Percentiles rank a stretch among this genome's conserved stretches.
phyloP scores from a whole-genome alignment of 1,284 basidiomycete genomes.

The Phellopilus nigrolimitatus region DNA sequence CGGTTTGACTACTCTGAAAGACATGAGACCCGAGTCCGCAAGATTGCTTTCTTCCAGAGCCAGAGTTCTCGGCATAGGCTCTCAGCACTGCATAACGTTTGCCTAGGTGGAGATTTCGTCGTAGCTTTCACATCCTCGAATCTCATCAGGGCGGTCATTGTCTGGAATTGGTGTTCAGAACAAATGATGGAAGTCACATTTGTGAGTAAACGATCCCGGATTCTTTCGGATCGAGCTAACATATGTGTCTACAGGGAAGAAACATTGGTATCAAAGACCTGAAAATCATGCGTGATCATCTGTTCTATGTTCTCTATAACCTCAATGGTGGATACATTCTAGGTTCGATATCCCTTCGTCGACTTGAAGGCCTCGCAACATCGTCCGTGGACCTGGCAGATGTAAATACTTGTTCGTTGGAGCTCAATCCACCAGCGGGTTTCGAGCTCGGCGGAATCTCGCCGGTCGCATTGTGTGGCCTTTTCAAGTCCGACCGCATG shows the following conservation, averaged over 20 bases:
- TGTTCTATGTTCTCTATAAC: background rate
- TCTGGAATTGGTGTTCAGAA: background rate
- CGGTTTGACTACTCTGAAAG: background rate
- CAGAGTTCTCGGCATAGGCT: background rate
- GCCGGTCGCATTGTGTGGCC: background rate
- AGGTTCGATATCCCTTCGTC: background rate
- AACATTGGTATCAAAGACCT: background rate
- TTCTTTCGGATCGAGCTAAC: background rate
- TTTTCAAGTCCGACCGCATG: background rate
- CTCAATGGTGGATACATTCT: background rate
- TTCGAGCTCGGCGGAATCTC: background rate
- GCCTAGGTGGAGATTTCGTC: background rate
- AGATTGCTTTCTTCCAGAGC: background rate
- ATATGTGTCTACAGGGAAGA: background rate
- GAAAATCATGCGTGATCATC: background rate
- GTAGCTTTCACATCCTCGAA: background rate
- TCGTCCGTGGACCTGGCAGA: background rate
- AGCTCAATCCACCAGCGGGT: background rate
- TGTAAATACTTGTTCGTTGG: background rate
- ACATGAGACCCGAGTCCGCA: background rate
- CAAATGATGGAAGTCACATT: background rate
- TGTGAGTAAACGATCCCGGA: background rate
- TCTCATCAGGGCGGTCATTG: background rate
- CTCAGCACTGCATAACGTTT: background rate
- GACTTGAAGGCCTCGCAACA: background rate